phyloP scores from a whole-genome alignment of 345 rosid genomes.

The Hibiscus trionum region DNA sequence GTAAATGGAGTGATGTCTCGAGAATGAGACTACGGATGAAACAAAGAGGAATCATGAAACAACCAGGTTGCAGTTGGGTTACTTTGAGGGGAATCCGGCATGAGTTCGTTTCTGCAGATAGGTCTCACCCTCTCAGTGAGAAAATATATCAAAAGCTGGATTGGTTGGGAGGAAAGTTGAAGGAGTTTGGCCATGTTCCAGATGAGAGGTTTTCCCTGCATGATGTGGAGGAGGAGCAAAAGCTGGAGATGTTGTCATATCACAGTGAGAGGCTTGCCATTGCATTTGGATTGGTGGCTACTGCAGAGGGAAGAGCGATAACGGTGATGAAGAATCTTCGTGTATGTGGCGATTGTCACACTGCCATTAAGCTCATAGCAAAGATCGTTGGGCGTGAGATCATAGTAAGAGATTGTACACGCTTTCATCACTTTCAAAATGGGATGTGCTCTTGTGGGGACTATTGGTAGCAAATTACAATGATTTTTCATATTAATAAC shows the following conservation, averaged over 20 bases:
- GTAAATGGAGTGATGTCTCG: slow-evolving; percentile 52
- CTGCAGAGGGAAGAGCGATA: slow-evolving; percentile 35
- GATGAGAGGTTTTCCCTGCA: slow-evolving; percentile 49
- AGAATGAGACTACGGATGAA: slow-evolving; percentile 57
- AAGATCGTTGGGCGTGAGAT: slow-evolving; percentile 29
- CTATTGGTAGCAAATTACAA: slow-evolving; percentile 8
- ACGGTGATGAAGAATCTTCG: slow-evolving; percentile 75
- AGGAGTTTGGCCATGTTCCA: slow-evolving; percentile 52
- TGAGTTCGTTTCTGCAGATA: slow-evolving; percentile 53
- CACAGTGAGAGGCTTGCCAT: slow-evolving; percentile 70
- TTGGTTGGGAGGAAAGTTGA: slow-evolving; percentile 52
- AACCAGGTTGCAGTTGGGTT: slow-evolving; percentile 63
- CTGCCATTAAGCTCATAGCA: slow-evolving; percentile 32
- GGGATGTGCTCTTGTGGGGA: slow-evolving; percentile 14
- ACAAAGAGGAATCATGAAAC: slow-evolving; percentile 40
- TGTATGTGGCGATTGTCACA: slow-evolving; percentile 57
- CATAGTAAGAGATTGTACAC: slow-evolving; percentile 15
- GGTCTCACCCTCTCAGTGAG: slow-evolving; percentile 35
- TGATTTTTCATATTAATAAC: neutral
- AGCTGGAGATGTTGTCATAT: slow-evolving; percentile 51
- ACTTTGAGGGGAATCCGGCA: slow-evolving; percentile 39
- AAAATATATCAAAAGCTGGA: slow-evolving; percentile 39
- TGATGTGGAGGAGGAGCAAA: slow-evolving; percentile 66
- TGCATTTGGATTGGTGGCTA: slow-evolving; percentile 44
- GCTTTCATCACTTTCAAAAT: slow-evolving; percentile 15